Percentiles rank a stretch among this genome's conserved stretches.
These are phyloP conservation scores for Citrullus amarus DNA, from an alignment of 306 rosid genomes.

Conservation along the genomic window DNA sequence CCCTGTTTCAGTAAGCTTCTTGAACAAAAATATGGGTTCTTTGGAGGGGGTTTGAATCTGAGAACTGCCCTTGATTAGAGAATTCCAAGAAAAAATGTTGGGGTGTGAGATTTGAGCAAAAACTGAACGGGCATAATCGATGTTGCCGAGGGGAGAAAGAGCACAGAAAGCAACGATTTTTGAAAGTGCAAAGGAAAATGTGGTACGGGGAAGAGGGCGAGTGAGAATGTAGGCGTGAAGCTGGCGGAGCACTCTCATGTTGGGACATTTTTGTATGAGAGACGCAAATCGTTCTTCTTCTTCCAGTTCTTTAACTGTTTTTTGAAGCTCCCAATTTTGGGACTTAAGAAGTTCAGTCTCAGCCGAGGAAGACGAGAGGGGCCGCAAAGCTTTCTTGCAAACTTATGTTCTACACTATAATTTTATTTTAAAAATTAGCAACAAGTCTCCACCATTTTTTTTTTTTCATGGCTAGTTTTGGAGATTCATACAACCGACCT, in stretches of 20 bases:
- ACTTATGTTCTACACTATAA: too few relatives aligned
- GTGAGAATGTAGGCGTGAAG: constrained; percentile 14
- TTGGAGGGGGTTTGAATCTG: constrained; percentile 8
- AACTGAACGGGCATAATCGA: constrained; percentile 9
- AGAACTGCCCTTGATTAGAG: constrained; percentile 13
- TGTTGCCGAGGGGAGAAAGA: constrained; percentile 14
- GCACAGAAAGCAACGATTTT: constrained; percentile 17
- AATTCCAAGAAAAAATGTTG: constrained; percentile 18
- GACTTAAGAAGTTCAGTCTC: background rate
- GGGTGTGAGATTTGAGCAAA: constrained; percentile 3
- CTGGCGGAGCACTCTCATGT: constrained; percentile 17
- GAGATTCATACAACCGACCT: too few relatives aligned
- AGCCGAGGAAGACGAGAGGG: background rate
- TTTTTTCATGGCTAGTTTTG: too few relatives aligned
- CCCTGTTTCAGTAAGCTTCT: constrained; percentile 7
- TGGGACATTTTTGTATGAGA: constrained; percentile 16
- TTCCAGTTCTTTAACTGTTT: constrained; percentile 14
- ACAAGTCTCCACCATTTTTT: too few relatives aligned
- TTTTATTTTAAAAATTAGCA: too few relatives aligned
- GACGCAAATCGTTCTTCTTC: constrained; percentile 19
- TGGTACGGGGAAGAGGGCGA: constrained; percentile 10
- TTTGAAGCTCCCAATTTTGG: background rate
- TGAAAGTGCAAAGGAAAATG: constrained; percentile 19
- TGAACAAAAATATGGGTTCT: constrained; percentile 13
- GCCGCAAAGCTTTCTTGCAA: too few relatives aligned